These are phyloP conservation scores for Epichloe typhina DNA, from an alignment of 2,329 filamentous ascomycete genomes.

Conservation along the genomic window DNA sequence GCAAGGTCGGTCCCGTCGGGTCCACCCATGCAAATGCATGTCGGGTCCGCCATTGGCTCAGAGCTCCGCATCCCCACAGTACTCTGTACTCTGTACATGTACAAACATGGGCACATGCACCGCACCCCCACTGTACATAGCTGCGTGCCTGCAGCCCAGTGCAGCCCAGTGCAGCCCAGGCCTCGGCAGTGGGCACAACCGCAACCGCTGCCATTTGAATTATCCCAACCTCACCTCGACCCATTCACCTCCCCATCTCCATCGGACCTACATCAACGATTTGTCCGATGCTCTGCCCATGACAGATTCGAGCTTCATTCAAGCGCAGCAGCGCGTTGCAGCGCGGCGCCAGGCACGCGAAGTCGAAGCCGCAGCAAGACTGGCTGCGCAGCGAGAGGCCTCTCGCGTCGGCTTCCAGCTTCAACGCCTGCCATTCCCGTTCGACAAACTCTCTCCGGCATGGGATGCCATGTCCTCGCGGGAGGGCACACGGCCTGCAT, in stretches of 20 bases:
- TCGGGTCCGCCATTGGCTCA: too few species aligned
- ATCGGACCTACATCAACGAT: background rate
- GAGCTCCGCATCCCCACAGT: too few species aligned
- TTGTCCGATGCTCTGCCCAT: slow-evolving; percentile 24
- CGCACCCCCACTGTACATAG: too few species aligned
- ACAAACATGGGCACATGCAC: too few species aligned
- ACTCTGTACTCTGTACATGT: too few species aligned
- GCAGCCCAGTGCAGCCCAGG: too few species aligned
- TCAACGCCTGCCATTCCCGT: slow-evolving; percentile 46
- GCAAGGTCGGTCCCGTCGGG: too few species aligned
- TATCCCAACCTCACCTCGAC: too few species aligned
- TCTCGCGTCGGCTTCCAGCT: slow-evolving; percentile 41
- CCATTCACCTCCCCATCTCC: background rate
- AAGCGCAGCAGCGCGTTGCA: slow-evolving; percentile 76
- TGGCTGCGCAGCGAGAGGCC: slow-evolving; percentile 35
- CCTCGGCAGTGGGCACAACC: too few species aligned
- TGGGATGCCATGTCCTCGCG: slow-evolving; percentile 64
- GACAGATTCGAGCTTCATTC: slow-evolving; percentile 59
- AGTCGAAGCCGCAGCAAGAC: slow-evolving; percentile 44
- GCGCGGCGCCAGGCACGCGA: slow-evolving; percentile 69
- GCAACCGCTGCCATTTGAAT: too few species aligned
- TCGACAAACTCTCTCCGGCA: slow-evolving; percentile 43
- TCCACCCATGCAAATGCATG: too few species aligned
- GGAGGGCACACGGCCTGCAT: slow-evolving; percentile 70
- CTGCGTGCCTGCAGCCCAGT: too few species aligned